Conservation (phyloP, 2,329 filamentous ascomycete species). For the Cryphonectria carpinicola region DNA sequence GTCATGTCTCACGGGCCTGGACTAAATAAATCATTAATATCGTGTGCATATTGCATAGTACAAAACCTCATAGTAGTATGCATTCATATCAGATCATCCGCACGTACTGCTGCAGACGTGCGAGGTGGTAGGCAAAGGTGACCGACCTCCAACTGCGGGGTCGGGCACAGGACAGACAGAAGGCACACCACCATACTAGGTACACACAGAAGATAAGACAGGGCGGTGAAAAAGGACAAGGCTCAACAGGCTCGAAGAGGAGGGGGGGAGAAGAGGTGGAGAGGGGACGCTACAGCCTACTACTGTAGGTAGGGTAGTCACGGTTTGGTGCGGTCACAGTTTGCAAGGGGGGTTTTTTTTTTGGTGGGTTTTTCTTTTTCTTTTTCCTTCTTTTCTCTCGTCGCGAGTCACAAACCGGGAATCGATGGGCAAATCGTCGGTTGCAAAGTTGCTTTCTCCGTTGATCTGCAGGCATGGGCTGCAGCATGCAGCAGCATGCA, state of each 20-base stretch:
- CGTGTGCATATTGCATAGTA: not conserved
- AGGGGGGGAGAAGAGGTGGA: too few relatives aligned
- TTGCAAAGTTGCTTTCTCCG: slow-evolving; percentile 1
- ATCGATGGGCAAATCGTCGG: not conserved
- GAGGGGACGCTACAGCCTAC: not conserved
- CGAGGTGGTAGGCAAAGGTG: not conserved
- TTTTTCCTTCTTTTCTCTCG: not conserved
- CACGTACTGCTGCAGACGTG: not conserved
- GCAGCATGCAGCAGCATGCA: slow-evolving; percentile 5
- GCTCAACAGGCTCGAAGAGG: not conserved
- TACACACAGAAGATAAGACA: not conserved
- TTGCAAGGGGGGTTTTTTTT: not conserved
- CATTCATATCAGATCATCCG: not conserved
- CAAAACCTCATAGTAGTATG: not conserved
- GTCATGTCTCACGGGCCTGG: not conserved
- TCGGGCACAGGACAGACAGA: not conserved
- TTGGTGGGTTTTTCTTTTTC: not conserved
- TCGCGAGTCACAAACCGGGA: not conserved
- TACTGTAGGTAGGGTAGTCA: not conserved
- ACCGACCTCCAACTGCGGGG: not conserved
- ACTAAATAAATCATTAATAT: not conserved
- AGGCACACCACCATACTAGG: not conserved
- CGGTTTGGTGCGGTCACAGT: not conserved
- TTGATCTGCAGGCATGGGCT: slow-evolving; percentile 2
- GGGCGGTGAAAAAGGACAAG: not conserved